Evolutionary conservation across 768 basidiomycete species (phyloP).

Genomic region (Termitomyces titanicus): DNA sequence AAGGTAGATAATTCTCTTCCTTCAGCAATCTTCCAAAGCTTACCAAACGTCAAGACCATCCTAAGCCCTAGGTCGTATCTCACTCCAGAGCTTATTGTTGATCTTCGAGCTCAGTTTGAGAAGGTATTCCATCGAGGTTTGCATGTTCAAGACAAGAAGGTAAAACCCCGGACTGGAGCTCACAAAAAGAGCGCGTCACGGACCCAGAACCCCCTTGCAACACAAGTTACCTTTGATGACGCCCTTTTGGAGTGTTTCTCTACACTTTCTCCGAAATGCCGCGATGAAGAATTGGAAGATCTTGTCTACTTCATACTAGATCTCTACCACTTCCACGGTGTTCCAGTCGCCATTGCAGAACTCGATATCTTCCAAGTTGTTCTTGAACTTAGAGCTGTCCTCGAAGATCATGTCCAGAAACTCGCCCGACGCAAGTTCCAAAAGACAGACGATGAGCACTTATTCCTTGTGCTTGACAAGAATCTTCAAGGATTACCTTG

Average conservation of each 20-base stretch:
- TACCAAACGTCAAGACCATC: constrained; percentile 47
- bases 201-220: constrained; percentile 30
- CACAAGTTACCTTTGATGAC: constrained; percentile 61
- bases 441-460: constrained; percentile 55
- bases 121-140: constrained; percentile 69
- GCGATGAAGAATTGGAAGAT: constrained; percentile 95
- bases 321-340: constrained; percentile 90
- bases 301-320: constrained; percentile 92
- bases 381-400: constrained; percentile 71
- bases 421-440: constrained; percentile 20
- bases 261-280: constrained; percentile 73
- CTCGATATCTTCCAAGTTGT: constrained; percentile 90
- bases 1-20: constrained; percentile 54
- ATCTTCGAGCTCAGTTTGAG: constrained; percentile 68
- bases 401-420: constrained; percentile 67
- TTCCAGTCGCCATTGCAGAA: constrained; percentile 85
- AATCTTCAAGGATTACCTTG: constrained; percentile 88
- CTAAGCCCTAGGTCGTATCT: constrained; percentile 44
- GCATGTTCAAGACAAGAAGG: constrained; percentile 60
- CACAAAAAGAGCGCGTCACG: constrained; percentile 33
- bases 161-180: constrained; percentile 29
- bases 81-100: constrained; percentile 42
- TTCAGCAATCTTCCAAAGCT: not conserved
- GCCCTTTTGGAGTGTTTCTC: constrained; percentile 84
- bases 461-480: constrained; percentile 89